Conservation (phyloP, 768 basidiomycete species). For the Coprinopsis sp. region DNA sequence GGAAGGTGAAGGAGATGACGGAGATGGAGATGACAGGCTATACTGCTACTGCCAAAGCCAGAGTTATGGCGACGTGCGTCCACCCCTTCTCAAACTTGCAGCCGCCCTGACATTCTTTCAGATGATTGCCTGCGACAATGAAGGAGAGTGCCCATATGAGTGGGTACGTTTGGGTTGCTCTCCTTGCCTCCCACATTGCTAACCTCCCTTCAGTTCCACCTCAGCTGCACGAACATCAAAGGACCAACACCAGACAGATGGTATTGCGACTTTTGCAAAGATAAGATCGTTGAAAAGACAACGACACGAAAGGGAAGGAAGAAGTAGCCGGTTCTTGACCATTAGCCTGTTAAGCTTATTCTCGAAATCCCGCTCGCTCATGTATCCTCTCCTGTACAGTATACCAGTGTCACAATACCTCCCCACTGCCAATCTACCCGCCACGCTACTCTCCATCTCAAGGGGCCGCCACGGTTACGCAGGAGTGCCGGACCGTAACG, state of each 20-base stretch:
- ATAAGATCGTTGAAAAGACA: conserved; percentile 25
- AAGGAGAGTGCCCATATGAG: conserved; percentile 56
- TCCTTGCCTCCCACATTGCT: not conserved
- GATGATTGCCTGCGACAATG: conserved; percentile 76
- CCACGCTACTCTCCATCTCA: too few relatives aligned
- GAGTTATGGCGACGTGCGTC: conserved; percentile 46
- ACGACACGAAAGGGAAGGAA: conserved; percentile 37
- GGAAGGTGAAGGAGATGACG: conserved; percentile 26
- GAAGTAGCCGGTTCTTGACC: too few relatives aligned
- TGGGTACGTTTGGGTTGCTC: conserved; percentile 41
- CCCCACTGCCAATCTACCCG: too few relatives aligned
- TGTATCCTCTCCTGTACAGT: not conserved
- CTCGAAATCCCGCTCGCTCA: too few relatives aligned
- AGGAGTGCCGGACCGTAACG: too few relatives aligned
- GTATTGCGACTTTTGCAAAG: conserved; percentile 50
- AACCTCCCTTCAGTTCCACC: conserved; percentile 46
- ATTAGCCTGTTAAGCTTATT: too few relatives aligned
- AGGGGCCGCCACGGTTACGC: too few relatives aligned
- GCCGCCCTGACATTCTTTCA: conserved; percentile 14
- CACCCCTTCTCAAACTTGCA: not conserved
- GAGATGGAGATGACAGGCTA: conserved; percentile 41
- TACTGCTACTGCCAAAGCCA: conserved; percentile 52
- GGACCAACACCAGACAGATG: conserved; percentile 45
- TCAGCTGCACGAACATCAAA: conserved; percentile 51
- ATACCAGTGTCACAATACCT: too few relatives aligned